A percentile compares a stretch with the other conserved stretches of the same genome.
Conservation (phyloP, 768 basidiomycete genomes). For the Hortiboletus campestris region DNA sequence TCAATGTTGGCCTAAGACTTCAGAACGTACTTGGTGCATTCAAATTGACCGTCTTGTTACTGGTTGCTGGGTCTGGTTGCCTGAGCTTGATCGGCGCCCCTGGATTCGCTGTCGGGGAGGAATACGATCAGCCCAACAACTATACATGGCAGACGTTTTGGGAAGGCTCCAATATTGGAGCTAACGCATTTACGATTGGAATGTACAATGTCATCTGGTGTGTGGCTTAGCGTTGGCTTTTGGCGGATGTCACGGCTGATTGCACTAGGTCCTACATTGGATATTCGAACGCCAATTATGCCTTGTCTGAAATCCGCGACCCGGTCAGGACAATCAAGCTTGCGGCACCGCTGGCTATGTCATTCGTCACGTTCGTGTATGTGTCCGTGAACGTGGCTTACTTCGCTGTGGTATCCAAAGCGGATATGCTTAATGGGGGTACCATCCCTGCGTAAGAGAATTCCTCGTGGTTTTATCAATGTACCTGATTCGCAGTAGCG, state of each 20-base stretch:
- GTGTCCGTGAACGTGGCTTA: conserved; percentile 69
- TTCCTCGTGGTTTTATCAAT: background rate
- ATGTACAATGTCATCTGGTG: conserved; percentile 74
- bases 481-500: conserved; percentile 35
- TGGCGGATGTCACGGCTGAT: background rate
- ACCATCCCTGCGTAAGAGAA: conserved; percentile 63
- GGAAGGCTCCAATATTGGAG: conserved; percentile 55
- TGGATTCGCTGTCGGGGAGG: conserved; percentile 49
- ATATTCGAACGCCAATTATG: conserved; percentile 74
- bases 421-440: conserved; percentile 62
- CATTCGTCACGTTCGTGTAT: conserved; percentile 58
- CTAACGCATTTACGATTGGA: conserved; percentile 61
- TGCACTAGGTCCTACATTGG: conserved; percentile 62
- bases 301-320: conserved; percentile 65
- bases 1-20: conserved; percentile 55
- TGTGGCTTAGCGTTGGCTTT: background rate
- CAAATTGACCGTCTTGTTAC: conserved; percentile 55
- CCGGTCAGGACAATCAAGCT: conserved; percentile 69
- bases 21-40: conserved; percentile 63
- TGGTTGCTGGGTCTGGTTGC: conserved; percentile 54
- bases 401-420: conserved; percentile 69
- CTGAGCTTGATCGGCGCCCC: conserved; percentile 47
- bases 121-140: conserved; percentile 54
- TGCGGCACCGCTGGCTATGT: conserved; percentile 67
- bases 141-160: conserved; percentile 60